These are phyloP conservation scores for Tetradesmus obliquus DNA, from an alignment of 139 green algal species.

Conservation along the genomic window DNA sequence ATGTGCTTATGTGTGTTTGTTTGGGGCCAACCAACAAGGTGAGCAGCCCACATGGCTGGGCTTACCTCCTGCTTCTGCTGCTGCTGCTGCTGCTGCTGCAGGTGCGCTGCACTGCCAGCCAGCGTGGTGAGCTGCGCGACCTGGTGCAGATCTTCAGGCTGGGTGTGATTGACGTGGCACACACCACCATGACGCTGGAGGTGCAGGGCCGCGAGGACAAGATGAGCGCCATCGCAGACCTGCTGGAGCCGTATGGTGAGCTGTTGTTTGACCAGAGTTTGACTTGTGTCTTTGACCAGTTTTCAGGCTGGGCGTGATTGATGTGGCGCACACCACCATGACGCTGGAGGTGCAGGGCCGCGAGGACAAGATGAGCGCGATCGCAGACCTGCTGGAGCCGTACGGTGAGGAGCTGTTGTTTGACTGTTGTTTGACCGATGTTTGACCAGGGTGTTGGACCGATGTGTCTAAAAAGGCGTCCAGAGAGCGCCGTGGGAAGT, in stretches of 20 bases:
- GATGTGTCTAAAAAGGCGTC: too few species aligned
- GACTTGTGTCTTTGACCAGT: slow-evolving; percentile 51
- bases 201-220: slow-evolving; percentile 93
- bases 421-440: too few species aligned
- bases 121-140: slow-evolving; percentile 89
- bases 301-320: slow-evolving; percentile 89
- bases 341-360: slow-evolving; percentile 94
- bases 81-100: slow-evolving; percentile 30
- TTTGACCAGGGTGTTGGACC: too few species aligned
- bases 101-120: slow-evolving; percentile 70
- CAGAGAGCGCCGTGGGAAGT: too few species aligned
- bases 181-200: slow-evolving; percentile 90
- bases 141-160: slow-evolving; percentile 93
- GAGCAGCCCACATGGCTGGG: too few species aligned
- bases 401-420: slow-evolving; percentile 38
- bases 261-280: neutral
- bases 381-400: slow-evolving; percentile 49
- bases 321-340: slow-evolving; percentile 81
- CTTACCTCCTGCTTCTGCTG: neutral
- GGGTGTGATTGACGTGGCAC: slow-evolving; percentile 84
- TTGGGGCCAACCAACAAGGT: too few species aligned
- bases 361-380: slow-evolving; percentile 78
- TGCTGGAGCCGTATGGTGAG: slow-evolving; percentile 57
- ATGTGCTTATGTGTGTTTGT: too few species aligned
- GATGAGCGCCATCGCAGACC: slow-evolving; percentile 42